Evolutionary conservation across 441 rosid species (phyloP), one percentile per base, ranked within the genome.

Genomic region (Gossypium davidsonii): DNA sequence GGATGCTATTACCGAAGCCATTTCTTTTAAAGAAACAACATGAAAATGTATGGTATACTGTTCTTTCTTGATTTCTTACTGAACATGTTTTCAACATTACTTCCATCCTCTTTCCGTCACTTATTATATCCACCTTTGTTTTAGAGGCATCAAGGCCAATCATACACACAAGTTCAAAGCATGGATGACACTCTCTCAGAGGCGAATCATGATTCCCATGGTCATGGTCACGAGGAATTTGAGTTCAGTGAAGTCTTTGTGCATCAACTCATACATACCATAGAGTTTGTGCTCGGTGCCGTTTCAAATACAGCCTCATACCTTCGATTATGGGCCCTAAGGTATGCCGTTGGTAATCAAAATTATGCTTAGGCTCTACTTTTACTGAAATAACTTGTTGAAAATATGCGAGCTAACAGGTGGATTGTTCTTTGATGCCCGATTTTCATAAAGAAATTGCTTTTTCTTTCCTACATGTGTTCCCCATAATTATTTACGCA

Each of bases 271-370:
- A 95, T 95, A 64, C 98, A 95, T 82, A 90, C 99, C 26, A 93
- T 95, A 62, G 98, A 95, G 73, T 95, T 93, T 81, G 97, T 93
- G 17, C 96, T 93, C 56, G 97, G 99, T 75, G 95, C 95, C 52
- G 98, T 93, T 62, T 95, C 99, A n/a, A 95, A 93, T 81, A 95
- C 99, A 57, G 99, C 99, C 59, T 95, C 98, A 2, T 90, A 95
- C 81, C 99, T 95, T 66, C 91, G 99, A 23, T 79, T 90, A 56
- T 93, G 99, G 99, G 96, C 99, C 14, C 93, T 95, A 75, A 95
- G 97, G 99, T 95, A 78, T 72, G 78, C 63, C 39, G 6, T 42
- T 56, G 26, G 37, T 8, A 71, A 28, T 55, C 34, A 6, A 58
- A 59, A 37, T 46, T 14, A 5, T 15, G 20, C 9, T 39, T 23